phyloP scores from a whole-genome alignment of 805 yeast genomes.

The Yarrowia yakushimensis region DNA sequence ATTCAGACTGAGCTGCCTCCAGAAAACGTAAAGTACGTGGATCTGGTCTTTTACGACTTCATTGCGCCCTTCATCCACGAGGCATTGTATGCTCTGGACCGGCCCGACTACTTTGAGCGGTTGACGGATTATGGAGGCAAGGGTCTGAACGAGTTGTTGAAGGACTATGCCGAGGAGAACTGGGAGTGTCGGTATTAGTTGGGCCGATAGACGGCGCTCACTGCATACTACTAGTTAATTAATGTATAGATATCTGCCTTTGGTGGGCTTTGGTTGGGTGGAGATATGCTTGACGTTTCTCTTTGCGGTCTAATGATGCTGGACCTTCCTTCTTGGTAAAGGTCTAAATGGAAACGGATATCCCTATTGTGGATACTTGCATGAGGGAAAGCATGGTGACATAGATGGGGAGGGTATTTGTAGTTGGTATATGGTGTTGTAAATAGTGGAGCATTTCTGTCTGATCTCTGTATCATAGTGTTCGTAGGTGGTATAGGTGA shows the following conservation, averaged over 20 bases:
- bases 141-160: not conserved
- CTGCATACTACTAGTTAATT: not conserved
- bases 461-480: too few relatives aligned
- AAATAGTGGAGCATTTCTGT: too few relatives aligned
- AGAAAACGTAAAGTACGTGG: constrained; percentile 44
- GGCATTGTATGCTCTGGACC: constrained; percentile 43
- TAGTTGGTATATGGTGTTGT: not conserved
- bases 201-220: not conserved
- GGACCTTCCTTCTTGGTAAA: not conserved
- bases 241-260: too few relatives aligned
- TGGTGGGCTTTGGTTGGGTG: not conserved
- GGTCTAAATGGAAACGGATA: not conserved
- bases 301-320: not conserved
- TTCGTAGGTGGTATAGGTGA: too few relatives aligned
- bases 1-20: constrained; percentile 48
- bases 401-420: not conserved
- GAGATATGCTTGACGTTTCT: not conserved
- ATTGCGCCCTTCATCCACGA: constrained; percentile 51
- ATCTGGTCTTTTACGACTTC: constrained; percentile 77
- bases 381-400: not conserved
- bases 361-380: not conserved
- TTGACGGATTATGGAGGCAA: constrained; percentile 29
- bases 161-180: constrained; percentile 11
- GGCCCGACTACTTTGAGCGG: constrained; percentile 25
- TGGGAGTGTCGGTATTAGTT: constrained; percentile 1